These are phyloP conservation scores for Biscogniauxia mediterranea DNA, from an alignment of 2,329 filamentous ascomycete species.

Conservation along the genomic window DNA sequence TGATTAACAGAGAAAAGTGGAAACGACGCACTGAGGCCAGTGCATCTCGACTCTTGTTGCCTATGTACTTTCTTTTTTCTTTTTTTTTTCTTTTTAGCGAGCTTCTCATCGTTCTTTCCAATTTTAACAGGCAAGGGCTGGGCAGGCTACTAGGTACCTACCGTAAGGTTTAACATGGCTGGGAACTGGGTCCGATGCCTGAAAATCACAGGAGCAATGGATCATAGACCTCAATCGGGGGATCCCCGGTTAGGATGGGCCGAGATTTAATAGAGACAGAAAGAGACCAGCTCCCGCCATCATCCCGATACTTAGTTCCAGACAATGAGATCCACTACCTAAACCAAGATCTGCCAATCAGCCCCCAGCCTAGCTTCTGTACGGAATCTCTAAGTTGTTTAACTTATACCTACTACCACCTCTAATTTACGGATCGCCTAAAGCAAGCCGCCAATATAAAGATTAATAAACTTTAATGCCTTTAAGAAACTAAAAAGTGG, in stretches of 20 bases:
- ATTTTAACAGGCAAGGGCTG: background rate
- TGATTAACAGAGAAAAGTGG: background rate
- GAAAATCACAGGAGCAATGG: background rate
- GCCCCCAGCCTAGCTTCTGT: no score
- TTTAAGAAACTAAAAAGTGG: no score
- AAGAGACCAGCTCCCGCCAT: background rate
- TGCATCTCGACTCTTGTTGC: background rate
- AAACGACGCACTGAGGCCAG: background rate
- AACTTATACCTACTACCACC: no score
- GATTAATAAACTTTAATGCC: no score
- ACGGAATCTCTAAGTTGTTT: no score
- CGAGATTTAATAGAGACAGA: background rate
- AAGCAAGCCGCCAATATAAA: no score
- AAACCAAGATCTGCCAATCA: background rate
- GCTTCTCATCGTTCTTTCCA: background rate
- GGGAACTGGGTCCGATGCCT: background rate
- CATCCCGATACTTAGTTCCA: no score
- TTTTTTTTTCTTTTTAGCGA: no score
- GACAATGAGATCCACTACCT: background rate
- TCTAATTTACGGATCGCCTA: no score
- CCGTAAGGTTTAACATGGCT: background rate
- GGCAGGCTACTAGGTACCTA: background rate
- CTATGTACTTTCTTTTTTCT: no score
- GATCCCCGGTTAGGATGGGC: background rate
- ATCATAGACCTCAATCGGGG: background rate